Percentiles rank a stretch among this genome's conserved stretches.
Conservation (phyloP, 2,329 filamentous ascomycete species). For the Fusarium tricinctum region DNA sequence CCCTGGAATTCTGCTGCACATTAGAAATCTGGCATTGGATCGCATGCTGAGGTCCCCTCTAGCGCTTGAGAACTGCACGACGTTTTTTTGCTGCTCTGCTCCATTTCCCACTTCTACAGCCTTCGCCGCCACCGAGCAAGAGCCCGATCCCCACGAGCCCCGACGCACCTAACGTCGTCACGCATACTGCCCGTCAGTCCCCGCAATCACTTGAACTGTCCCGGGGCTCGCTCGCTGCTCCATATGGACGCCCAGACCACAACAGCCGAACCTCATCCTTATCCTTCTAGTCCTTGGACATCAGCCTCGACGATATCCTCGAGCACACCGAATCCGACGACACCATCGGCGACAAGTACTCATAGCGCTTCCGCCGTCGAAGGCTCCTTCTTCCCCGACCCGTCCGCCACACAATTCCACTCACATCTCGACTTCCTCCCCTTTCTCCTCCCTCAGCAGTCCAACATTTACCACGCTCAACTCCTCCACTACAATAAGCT, state of each 20-base stretch:
- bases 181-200: conserved; percentile 42
- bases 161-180: conserved; percentile 44
- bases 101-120: conserved; percentile 37
- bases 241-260: conserved; percentile 58
- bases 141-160: conserved; percentile 29
- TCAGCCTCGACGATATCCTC: conserved; percentile 49
- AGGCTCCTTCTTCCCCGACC: conserved; percentile 51
- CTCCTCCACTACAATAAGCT: conserved; percentile 76
- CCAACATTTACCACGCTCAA: conserved; percentile 71
- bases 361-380: conserved; percentile 50
- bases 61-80: conserved; percentile 29
- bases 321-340: conserved; percentile 45
- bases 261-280: conserved; percentile 57
- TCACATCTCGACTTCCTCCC: conserved; percentile 68
- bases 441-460: conserved; percentile 70
- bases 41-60: conserved; percentile 42
- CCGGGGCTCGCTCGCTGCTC: conserved; percentile 53
- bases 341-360: conserved; percentile 48
- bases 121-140: conserved; percentile 37
- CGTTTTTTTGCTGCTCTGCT: conserved; percentile 24
- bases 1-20: conserved; percentile 29
- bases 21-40: conserved; percentile 42
- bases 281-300: conserved; percentile 53
- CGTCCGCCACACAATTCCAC: conserved; percentile 54
- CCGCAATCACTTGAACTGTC: conserved; percentile 45